Percentiles rank a stretch among this genome's conserved stretches.
phyloP scores from a whole-genome alignment of 257 asterid species.

The Solanum arcanum region DNA sequence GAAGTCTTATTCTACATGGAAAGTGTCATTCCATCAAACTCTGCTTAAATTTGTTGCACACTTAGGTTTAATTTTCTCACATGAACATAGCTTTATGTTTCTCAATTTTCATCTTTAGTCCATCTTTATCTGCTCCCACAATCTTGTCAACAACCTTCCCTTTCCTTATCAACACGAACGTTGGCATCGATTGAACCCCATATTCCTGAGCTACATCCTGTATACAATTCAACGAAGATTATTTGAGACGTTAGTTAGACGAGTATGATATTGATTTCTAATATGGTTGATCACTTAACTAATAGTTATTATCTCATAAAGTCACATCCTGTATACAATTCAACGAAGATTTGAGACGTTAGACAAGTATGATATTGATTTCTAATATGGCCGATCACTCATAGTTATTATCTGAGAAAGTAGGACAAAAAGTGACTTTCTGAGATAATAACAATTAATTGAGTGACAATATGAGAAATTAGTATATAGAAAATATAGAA shows the following conservation, averaged over 20 bases:
- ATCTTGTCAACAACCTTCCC: constrained; percentile 55
- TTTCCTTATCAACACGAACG: constrained; percentile 46
- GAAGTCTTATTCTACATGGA: neutral
- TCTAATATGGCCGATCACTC: neutral
- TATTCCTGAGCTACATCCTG: constrained; percentile 63
- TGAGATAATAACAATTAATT: neutral
- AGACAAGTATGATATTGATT: neutral
- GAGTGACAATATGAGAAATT: neutral
- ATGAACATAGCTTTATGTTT: constrained; percentile 20
- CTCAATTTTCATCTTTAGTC: constrained; percentile 42
- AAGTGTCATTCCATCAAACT: neutral
- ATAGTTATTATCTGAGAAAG: neutral
- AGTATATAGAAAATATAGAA: neutral
- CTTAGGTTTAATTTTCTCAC: neutral
- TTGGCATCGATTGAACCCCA: constrained; percentile 56
- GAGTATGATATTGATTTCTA: neutral
- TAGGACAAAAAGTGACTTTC: fast-evolving
- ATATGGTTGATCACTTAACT: neutral
- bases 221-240: neutral
- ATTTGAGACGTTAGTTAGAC: neutral
- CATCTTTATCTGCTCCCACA: constrained; percentile 46
- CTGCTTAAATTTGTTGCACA: neutral
- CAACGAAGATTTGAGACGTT: neutral
- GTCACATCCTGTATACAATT: neutral
- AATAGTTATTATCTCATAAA: neutral